These are phyloP conservation scores for Linnemannia exigua DNA, from an alignment of 192 early-diverging fungal genomes.

Conservation along the genomic window DNA sequence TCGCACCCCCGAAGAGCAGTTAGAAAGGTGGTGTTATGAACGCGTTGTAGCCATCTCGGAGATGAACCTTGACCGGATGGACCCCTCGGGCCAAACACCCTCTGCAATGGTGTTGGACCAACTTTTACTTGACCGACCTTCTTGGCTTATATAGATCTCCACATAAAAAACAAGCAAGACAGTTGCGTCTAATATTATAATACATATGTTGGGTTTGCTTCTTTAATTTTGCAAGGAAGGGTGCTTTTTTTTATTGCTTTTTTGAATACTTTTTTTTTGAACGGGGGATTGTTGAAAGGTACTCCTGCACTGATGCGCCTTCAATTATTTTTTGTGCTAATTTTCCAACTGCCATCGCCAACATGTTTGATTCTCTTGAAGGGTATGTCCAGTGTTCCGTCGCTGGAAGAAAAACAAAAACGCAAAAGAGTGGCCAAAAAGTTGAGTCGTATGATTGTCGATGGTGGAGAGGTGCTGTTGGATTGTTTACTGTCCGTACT, in stretches of 20 bases:
- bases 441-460: neutral
- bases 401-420: neutral
- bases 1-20: neutral
- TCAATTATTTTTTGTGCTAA: neutral
- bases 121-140: neutral
- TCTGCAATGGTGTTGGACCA: constrained; percentile 27
- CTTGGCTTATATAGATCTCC: neutral
- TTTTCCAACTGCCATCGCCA: neutral
- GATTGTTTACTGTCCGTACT: constrained; percentile 70
- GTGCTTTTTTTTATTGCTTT: neutral
- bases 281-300: neutral
- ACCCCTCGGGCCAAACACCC: constrained; percentile 10
- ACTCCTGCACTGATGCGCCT: neutral
- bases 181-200: no score
- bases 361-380: no score
- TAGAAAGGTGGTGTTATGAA: constrained; percentile 33
- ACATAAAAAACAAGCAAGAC: neutral
- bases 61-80: constrained; percentile 23
- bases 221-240: neutral
- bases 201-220: neutral
- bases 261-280: neutral
- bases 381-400: neutral
- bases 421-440: neutral
- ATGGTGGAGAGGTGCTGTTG: neutral
- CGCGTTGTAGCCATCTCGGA: constrained; percentile 23